Conservation (phyloP, 768 basidiomycete species). For the Xerocomus spinulosus region DNA sequence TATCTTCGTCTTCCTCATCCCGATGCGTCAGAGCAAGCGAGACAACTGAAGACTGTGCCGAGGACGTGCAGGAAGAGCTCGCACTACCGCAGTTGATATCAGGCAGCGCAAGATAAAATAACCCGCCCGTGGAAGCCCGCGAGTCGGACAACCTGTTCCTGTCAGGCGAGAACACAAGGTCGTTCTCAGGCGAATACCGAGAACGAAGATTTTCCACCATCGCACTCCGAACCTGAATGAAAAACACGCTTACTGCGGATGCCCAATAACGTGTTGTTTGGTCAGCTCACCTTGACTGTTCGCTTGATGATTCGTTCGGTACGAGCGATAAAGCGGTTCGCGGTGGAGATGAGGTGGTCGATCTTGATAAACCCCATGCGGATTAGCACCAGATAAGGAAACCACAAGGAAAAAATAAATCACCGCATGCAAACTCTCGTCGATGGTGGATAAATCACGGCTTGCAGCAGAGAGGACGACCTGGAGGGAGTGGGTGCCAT, state of each 20-base stretch:
- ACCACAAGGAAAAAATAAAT: constrained; percentile 23
- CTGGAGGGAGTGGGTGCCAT: constrained; percentile 41
- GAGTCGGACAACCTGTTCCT: not conserved
- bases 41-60: constrained; percentile 34
- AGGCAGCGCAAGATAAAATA: constrained; percentile 23
- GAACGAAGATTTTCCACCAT: constrained; percentile 43
- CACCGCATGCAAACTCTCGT: constrained; percentile 51
- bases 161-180: constrained; percentile 18
- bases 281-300: constrained; percentile 46
- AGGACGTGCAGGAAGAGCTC: constrained; percentile 19
- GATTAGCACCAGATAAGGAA: constrained; percentile 6
- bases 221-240: constrained; percentile 44
- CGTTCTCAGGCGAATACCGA: constrained; percentile 20
- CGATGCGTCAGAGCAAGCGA: constrained; percentile 49
- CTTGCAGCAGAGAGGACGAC: constrained; percentile 48
- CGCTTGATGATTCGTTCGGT: constrained; percentile 53
- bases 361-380: constrained; percentile 35
- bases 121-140: constrained; percentile 4
- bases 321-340: constrained; percentile 52
- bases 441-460: constrained; percentile 54
- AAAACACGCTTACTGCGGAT: constrained; percentile 3
- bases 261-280: not conserved
- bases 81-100: constrained; percentile 8
- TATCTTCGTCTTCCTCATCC: constrained; percentile 61
- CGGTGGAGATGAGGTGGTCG: constrained; percentile 50